phyloP scores from a whole-genome alignment of 768 basidiomycete genomes.

The Mrakia blollopis region DNA sequence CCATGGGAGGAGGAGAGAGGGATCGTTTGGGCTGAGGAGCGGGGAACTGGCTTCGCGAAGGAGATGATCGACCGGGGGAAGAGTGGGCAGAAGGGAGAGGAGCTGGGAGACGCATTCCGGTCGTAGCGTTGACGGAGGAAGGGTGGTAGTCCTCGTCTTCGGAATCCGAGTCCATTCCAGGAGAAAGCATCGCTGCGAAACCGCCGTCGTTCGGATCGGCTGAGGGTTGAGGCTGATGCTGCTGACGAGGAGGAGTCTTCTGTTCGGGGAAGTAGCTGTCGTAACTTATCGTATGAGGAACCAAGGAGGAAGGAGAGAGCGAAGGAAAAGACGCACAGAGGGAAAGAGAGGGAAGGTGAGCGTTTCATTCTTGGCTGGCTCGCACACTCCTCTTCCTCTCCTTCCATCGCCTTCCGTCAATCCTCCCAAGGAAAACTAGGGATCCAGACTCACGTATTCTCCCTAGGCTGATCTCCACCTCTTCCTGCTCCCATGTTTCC shows the following conservation, averaged over 20 bases:
- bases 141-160: conserved; percentile 10
- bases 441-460: conserved; percentile 7
- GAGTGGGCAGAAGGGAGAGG: conserved; percentile 5
- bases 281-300: background rate
- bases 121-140: conserved; percentile 1
- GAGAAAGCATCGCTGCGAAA: conserved; percentile 4
- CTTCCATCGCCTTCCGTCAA: background rate
- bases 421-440: background rate
- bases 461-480: background rate
- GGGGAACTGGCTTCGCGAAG: background rate
- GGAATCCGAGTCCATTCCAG: background rate
- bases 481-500: background rate
- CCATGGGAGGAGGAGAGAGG: background rate
- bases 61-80: conserved; percentile 4
- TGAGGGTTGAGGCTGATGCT: background rate
- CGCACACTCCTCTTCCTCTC: background rate
- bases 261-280: background rate
- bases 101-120: conserved; percentile 8
- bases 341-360: background rate
- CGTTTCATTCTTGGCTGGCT: background rate
- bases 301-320: no score
- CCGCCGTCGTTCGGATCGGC: background rate
- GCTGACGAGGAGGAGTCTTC: background rate
- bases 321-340: background rate
- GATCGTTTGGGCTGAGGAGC: background rate